Evolutionary conservation across 2,329 filamentous ascomycete genomes (phyloP), one percentile per base, ranked within the genome.

Genomic region (Alternaria dauci): DNA sequence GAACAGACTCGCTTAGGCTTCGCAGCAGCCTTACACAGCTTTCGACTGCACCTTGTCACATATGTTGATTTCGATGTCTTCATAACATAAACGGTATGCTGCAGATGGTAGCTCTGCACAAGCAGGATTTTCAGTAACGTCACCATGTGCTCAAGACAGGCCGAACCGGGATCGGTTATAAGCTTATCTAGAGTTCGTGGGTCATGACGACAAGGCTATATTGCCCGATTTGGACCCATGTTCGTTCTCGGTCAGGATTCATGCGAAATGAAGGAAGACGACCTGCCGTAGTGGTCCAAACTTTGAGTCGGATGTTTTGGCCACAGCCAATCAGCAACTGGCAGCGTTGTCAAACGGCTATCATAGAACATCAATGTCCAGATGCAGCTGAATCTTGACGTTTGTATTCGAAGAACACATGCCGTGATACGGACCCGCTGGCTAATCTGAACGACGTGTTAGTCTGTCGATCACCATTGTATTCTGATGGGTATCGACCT

Each of bases 81-180:
- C 41, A 7, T 50, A 8, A 12, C 20, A 38, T 30, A 8, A 16
- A 26, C 20, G 23, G 6, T 3, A 53, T 20, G 28, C 26, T 39
- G 39, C 39, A 44, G 20, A 18, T 25, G 25, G 41, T 25, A 26
- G 18, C 34, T 53, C 18, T 53, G 51, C 51, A 43, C 51, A 44
- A 38, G 57, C 52, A 55, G 30, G 20, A 48, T 55, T 36, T 50
- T 38, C 20, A 28, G 16, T n/a, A 30, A 56, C 52, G 58, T 59
- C 58, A 56, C 39, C 16, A 18, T 51, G 46, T 47, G 46, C 32
- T 56, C 46, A 46, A 46, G 30, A 52, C 32, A 30, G 32, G n/a
- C 44, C 52, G 20, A 50, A 58, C 50, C n/a, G 28, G 52, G 6
- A n/a, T 42, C 52, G 18, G 28, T 9, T n/a, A 30, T 32, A 46